phyloP scores from a whole-genome alignment of 768 basidiomycete species.

The Leccinum barrowsii region DNA sequence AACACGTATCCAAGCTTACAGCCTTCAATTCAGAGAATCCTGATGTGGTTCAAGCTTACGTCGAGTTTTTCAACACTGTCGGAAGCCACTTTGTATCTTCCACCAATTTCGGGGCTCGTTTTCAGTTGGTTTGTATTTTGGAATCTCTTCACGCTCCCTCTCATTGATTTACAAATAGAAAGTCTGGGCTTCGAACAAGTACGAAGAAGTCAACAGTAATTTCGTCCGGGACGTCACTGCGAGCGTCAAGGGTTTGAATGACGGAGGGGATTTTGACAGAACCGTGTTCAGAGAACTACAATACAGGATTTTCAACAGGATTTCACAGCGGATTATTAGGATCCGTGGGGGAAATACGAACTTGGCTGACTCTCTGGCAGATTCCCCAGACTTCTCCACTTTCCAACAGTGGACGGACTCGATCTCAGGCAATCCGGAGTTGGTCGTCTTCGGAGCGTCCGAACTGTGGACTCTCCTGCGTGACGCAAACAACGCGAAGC shows the following conservation, averaged over 20 bases:
- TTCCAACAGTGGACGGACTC: slow-evolving; percentile 4
- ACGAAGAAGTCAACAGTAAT: slow-evolving; percentile 4
- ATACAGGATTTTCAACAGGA: background rate
- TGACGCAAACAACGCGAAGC: background rate
- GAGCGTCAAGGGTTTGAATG: slow-evolving; percentile 7
- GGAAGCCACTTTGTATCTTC: slow-evolving; percentile 2
- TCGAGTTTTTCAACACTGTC: slow-evolving; percentile 4
- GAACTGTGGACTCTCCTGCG: slow-evolving; percentile 6
- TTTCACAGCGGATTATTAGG: slow-evolving; percentile 6
- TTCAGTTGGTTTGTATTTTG: background rate
- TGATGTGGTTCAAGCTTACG: slow-evolving; percentile 3
- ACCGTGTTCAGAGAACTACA: slow-evolving; percentile 1
- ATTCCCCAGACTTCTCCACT: background rate
- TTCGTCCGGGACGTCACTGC: slow-evolving; percentile 5
- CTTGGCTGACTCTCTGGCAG: background rate
- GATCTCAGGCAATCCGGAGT: background rate
- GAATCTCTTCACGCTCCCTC: no score
- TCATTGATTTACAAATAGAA: background rate
- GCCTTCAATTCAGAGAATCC: slow-evolving; percentile 1
- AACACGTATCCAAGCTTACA: background rate
- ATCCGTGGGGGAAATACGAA: background rate
- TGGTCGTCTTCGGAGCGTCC: background rate
- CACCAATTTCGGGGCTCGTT: slow-evolving; percentile 4
- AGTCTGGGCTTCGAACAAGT: slow-evolving; percentile 9
- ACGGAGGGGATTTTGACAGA: slow-evolving; percentile 1